phyloP scores from a whole-genome alignment of 805 yeast species.

The Myxozyma nipponensis region DNA sequence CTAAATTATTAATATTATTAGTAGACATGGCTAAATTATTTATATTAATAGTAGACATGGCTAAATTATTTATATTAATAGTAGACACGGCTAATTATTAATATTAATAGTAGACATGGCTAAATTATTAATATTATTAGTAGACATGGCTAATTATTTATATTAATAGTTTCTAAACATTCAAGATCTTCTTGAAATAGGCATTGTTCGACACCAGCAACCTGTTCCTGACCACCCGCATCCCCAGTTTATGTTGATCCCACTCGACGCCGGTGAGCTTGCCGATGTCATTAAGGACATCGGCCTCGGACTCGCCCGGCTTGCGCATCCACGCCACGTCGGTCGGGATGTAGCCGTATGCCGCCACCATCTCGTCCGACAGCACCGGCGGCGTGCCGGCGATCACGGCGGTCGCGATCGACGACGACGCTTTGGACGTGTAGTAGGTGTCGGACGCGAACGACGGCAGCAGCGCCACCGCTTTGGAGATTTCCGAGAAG shows the following conservation, averaged over 20 bases:
- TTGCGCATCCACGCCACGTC: conserved; percentile 22
- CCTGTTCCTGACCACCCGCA: not conserved
- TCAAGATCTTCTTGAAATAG: not conserved
- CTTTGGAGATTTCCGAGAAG: conserved; percentile 8
- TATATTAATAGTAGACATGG: too few relatives aligned
- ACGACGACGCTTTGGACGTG: conserved; percentile 19
- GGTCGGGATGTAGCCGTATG: conserved; percentile 17
- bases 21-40: too few relatives aligned
- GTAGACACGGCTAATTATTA: too few relatives aligned
- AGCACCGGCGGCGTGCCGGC: conserved; percentile 19
- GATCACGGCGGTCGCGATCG: conserved; percentile 22
- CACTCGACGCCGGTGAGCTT: conserved; percentile 14
- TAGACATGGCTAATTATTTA: too few relatives aligned
- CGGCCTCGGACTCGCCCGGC: conserved; percentile 18
- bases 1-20: too few relatives aligned
- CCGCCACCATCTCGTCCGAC: conserved; percentile 11
- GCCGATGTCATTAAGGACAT: conserved; percentile 16
- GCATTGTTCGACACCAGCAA: not conserved
- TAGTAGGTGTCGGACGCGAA: conserved; percentile 16
- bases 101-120: too few relatives aligned
- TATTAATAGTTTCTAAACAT: too few relatives aligned
- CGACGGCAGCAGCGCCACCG: conserved; percentile 20
- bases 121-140: too few relatives aligned
- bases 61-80: too few relatives aligned
- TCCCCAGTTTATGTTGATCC: conserved; percentile 7